Conservation (phyloP, 23 red algal species). For the Agarophyton chilense region DNA sequence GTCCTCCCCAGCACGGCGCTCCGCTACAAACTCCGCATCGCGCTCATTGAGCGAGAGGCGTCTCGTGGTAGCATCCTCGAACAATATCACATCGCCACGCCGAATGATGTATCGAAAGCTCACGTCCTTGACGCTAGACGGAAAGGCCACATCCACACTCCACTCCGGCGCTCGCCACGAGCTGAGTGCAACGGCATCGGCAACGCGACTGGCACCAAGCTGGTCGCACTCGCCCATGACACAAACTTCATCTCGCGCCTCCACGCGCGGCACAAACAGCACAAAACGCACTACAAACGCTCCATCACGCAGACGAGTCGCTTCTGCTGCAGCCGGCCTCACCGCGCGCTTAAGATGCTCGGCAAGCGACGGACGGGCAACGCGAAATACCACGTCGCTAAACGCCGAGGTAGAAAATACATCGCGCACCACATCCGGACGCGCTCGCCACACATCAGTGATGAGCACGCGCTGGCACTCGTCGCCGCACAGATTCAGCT, state of each 20-base stretch:
- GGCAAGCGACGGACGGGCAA: not conserved
- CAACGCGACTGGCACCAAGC: constrained; percentile 15
- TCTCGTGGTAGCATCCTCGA: constrained; percentile 1
- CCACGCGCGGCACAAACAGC: constrained; percentile 68
- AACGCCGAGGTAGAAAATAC: constrained; percentile 78
- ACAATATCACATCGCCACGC: not conserved
- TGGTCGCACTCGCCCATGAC: constrained; percentile 42
- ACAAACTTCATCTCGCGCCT: constrained; percentile 49
- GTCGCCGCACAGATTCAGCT: not conserved
- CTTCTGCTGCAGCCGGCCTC: constrained; percentile 4
- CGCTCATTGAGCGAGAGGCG: constrained; percentile 1
- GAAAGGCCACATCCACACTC: constrained; percentile 51
- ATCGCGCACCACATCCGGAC: constrained; percentile 7
- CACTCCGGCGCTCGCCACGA: constrained; percentile 49
- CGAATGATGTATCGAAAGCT: constrained; percentile 65
- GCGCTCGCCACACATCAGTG: constrained; percentile 45
- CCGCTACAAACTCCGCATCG: not conserved
- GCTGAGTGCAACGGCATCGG: constrained; percentile 25
- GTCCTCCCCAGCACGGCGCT: not conserved
- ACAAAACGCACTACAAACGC: constrained; percentile 64
- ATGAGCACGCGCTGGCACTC: constrained; percentile 14
- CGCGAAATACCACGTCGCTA: constrained; percentile 78
- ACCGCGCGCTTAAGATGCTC: not conserved
- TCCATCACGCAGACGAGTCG: not conserved
- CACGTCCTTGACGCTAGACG: not conserved